Evolutionary conservation across 371 early-diverging fungal genomes (phyloP).

Genomic region (Mucor ambiguus): DNA sequence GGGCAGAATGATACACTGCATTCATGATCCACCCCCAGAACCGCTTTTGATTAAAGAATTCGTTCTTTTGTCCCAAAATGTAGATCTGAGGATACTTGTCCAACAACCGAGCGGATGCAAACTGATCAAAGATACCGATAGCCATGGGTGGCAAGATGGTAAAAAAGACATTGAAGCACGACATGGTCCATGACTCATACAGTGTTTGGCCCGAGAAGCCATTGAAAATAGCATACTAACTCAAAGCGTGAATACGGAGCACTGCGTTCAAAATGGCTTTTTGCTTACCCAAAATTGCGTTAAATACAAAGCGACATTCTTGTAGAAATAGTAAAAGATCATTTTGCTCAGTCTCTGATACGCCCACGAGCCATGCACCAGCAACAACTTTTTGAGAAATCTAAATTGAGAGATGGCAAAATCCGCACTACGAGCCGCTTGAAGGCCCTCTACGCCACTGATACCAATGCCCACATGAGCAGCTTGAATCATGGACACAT

Average conservation of each 20-base stretch:
- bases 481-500: slow-evolving; percentile 97
- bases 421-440: slow-evolving; percentile 96
- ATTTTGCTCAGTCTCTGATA: slow-evolving; percentile 88
- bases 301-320: slow-evolving; percentile 93
- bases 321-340: slow-evolving; percentile 92
- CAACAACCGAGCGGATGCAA: slow-evolving; percentile 84
- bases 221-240: slow-evolving; percentile 80
- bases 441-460: slow-evolving; percentile 96
- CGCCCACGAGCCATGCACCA: slow-evolving; percentile 94
- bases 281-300: slow-evolving; percentile 92
- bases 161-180: slow-evolving; percentile 88
- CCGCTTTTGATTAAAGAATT: slow-evolving; percentile 87
- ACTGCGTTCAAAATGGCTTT: not conserved
- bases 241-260: not conserved
- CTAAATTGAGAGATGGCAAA: slow-evolving; percentile 95
- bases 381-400: slow-evolving; percentile 80
- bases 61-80: slow-evolving; percentile 85
- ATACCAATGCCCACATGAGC: slow-evolving; percentile 98
- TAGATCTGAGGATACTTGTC: slow-evolving; percentile 98
- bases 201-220: slow-evolving; percentile 91
- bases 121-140: slow-evolving; percentile 93
- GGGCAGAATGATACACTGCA: slow-evolving; percentile 86
- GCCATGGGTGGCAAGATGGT: slow-evolving; percentile 87
- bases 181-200: slow-evolving; percentile 93
- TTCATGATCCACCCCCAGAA: slow-evolving; percentile 96